Conservation (phyloP, 2,329 filamentous ascomycete genomes). For the Penicillium sp. region DNA sequence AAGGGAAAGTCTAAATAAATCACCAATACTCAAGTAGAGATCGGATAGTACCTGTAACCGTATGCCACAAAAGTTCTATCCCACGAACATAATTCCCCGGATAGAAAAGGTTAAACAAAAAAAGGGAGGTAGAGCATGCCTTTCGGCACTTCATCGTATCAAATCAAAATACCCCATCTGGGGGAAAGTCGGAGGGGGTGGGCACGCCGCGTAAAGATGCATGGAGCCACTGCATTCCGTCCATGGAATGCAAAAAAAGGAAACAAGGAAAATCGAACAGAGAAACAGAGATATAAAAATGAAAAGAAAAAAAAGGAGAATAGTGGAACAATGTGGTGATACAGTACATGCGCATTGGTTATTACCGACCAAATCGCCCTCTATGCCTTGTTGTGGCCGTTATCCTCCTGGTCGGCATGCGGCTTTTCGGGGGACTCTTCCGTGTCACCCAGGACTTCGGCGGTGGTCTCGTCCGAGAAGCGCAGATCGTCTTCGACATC, state of each 20-base stretch:
- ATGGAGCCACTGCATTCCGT: not conserved
- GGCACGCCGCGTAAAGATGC: slow-evolving; percentile 9
- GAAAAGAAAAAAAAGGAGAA: not conserved
- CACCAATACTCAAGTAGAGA: no score
- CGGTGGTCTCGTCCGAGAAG: slow-evolving; percentile 81
- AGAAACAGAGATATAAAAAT: not conserved
- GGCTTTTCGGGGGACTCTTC: slow-evolving; percentile 32
- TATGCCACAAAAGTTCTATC: not conserved
- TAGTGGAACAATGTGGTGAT: slow-evolving; percentile 8
- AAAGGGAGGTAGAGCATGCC: not conserved
- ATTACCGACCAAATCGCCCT: not conserved
- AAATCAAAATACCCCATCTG: not conserved
- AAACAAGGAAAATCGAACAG: not conserved
- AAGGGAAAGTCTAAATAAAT: no score
- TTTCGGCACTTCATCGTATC: not conserved
- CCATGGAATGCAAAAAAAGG: slow-evolving; percentile 4
- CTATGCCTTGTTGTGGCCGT: not conserved
- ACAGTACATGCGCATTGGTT: not conserved
- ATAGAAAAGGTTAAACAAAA: not conserved
- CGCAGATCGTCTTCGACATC: slow-evolving; percentile 79
- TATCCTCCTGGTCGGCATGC: slow-evolving; percentile 10
- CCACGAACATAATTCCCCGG: not conserved
- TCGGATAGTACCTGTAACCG: no score
- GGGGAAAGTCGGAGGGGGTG: not conserved
- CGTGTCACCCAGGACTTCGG: slow-evolving; percentile 63